phyloP scores from a whole-genome alignment of 1,139 yeast species.

The Suhomyces coccinellae region DNA sequence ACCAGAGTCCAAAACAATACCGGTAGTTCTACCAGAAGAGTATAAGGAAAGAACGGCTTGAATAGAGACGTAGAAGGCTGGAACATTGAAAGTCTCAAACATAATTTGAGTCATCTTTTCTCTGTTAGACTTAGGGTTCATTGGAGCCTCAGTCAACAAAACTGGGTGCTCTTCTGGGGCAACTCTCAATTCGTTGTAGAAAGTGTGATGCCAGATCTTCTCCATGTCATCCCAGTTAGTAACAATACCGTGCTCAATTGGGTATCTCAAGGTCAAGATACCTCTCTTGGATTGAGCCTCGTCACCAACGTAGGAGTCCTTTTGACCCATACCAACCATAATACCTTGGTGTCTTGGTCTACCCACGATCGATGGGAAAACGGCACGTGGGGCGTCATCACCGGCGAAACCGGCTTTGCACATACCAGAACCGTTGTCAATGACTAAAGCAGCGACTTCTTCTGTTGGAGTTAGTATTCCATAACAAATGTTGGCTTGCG shows the following conservation, averaged over 20 bases:
- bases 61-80: conserved; percentile 97
- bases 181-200: conserved; percentile 96
- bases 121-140: conserved; percentile 98
- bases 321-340: conserved; percentile 99
- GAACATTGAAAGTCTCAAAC: conserved; percentile 98
- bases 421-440: conserved; percentile 99
- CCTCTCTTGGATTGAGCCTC: conserved; percentile 99
- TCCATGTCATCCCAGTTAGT: conserved; percentile 99
- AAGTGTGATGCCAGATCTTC: conserved; percentile 99
- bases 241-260: conserved; percentile 99
- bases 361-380: conserved; percentile 99
- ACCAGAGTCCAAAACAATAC: conserved; percentile 99
- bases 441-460: conserved; percentile 76
- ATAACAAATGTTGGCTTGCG: neutral
- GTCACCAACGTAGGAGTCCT: conserved; percentile 99
- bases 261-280: conserved; percentile 97
- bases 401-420: conserved; percentile 99
- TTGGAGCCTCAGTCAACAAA: conserved; percentile 97
- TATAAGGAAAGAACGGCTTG: conserved; percentile 98
- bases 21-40: conserved; percentile 99
- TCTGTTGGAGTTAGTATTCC: conserved; percentile 25
- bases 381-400: conserved; percentile 99
- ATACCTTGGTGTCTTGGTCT: conserved; percentile 99
- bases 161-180: conserved; percentile 99
- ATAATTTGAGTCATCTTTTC: conserved; percentile 99